Percentiles rank a stretch among this genome's conserved stretches.
Evolutionary conservation across 345 rosid genomes (phyloP).

Genomic region (Luvunga scandens): DNA sequence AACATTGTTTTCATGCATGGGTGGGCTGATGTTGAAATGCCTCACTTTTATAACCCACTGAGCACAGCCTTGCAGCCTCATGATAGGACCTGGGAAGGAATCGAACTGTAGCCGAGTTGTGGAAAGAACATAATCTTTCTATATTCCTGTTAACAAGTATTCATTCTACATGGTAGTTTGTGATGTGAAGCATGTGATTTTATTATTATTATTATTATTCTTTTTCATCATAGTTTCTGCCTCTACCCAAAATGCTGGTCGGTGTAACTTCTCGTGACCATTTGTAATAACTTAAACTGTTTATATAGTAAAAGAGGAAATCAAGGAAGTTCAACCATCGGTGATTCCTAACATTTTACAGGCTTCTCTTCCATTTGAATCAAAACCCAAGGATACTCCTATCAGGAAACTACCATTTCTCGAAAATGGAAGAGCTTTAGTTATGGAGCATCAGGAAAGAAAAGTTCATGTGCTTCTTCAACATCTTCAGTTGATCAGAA

Average conservation of each 20-base stretch:
- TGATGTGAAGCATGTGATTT: background rate
- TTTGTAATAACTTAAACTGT: background rate
- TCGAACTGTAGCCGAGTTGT: conserved; percentile 85
- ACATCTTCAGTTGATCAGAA: conserved; percentile 51
- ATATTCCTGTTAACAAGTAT: conserved; percentile 74
- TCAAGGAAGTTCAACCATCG: conserved; percentile 64
- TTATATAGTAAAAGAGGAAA: conserved; percentile 47
- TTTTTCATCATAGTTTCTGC: background rate
- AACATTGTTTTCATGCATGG: conserved; percentile 56
- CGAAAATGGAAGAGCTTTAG: conserved; percentile 67
- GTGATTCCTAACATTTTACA: conserved; percentile 68
- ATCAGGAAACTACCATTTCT: conserved; percentile 37
- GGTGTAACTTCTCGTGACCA: background rate
- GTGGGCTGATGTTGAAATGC: conserved; percentile 77
- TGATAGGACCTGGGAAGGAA: conserved; percentile 72
- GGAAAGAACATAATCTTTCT: conserved; percentile 64
- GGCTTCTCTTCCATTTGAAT: conserved; percentile 62
- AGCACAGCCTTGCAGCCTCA: conserved; percentile 90
- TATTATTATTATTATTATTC: background rate
- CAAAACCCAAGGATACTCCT: conserved; percentile 77
- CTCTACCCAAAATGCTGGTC: background rate
- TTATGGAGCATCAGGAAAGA: conserved; percentile 65
- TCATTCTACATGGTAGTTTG: conserved; percentile 74
- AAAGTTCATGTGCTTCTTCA: conserved; percentile 53
- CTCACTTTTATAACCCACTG: conserved; percentile 70